phyloP scores from a whole-genome alignment of 2,329 filamentous ascomycete species.

The Diplodia mutila region DNA sequence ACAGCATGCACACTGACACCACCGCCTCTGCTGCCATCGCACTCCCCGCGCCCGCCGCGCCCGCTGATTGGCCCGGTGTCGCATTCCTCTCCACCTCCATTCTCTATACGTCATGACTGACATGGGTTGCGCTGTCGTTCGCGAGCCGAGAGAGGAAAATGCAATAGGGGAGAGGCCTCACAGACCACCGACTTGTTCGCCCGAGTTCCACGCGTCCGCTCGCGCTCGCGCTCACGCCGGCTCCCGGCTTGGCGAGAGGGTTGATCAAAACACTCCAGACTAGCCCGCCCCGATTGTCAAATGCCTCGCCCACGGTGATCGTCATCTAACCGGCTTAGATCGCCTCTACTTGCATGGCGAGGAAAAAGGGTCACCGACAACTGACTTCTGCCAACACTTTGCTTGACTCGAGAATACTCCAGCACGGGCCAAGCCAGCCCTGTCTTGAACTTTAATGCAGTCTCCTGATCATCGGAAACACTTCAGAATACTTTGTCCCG shows the following conservation, averaged over 20 bases:
- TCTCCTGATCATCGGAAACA: neutral
- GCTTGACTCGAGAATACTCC: neutral
- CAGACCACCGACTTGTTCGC: neutral
- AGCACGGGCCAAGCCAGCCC: neutral
- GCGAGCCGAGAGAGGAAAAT: neutral
- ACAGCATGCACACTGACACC: neutral
- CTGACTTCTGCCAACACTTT: neutral
- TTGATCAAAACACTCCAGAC: neutral
- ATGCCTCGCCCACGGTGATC: neutral
- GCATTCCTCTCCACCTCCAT: neutral
- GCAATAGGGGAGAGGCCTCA: neutral
- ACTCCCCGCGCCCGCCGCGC: neutral
- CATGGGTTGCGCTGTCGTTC: neutral
- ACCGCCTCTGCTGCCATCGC: neutral
- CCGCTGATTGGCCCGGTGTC: neutral
- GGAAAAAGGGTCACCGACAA: neutral
- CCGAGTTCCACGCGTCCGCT: neutral
- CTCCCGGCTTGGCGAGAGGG: neutral
- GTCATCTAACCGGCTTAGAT: neutral
- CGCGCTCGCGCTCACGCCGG: neutral
- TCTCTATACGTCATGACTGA: neutral
- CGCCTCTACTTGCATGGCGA: neutral
- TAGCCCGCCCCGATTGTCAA: neutral
- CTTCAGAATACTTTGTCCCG: too few relatives aligned
- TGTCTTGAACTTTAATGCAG: neutral